phyloP scores from a whole-genome alignment of 116 monocot species.

The Posidonia oceanica region DNA sequence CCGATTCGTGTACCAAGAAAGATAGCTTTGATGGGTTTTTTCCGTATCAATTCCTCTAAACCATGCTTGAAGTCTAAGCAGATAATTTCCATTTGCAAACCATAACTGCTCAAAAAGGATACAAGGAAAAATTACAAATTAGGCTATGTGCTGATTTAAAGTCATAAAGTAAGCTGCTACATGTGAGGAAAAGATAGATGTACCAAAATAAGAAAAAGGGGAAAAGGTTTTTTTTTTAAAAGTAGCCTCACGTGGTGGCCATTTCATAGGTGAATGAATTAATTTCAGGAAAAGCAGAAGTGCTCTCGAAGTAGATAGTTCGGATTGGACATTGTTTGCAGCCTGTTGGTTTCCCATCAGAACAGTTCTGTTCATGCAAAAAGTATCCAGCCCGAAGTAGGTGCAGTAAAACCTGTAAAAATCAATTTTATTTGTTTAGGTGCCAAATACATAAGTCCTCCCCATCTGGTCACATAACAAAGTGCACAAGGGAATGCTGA shows the following conservation, averaged over 20 bases:
- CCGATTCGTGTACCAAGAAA: constrained; percentile 97
- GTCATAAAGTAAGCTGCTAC: not conserved
- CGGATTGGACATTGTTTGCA: constrained; percentile 53
- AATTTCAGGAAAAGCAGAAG: constrained; percentile 85
- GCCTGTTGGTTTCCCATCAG: constrained; percentile 19
- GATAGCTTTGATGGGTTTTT: constrained; percentile 89
- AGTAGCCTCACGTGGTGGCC: constrained; percentile 45
- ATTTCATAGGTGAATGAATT: constrained; percentile 93
- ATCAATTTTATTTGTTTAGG: not conserved
- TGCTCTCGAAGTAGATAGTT: constrained; percentile 89
- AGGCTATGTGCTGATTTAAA: not conserved
- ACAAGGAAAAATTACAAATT: not conserved
- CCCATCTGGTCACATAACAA: not conserved
- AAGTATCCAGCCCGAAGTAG: constrained; percentile 86
- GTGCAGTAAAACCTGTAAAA: constrained; percentile 80
- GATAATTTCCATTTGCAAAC: constrained; percentile 81
- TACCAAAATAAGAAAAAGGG: not conserved
- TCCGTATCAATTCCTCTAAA: constrained; percentile 55
- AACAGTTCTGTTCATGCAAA: constrained; percentile 38
- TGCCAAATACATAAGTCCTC: not conserved
- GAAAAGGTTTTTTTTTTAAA: not conserved
- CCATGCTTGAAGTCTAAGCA: constrained; percentile 86
- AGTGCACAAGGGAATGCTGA: not conserved
- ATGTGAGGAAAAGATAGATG: not conserved
- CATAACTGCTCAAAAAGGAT: constrained; percentile 48